A percentile compares a stretch with the other conserved stretches of the same genome.
Evolutionary conservation across 176 grass and related monocot species (phyloP).

Genomic region (Eragrostis nindensis): DNA sequence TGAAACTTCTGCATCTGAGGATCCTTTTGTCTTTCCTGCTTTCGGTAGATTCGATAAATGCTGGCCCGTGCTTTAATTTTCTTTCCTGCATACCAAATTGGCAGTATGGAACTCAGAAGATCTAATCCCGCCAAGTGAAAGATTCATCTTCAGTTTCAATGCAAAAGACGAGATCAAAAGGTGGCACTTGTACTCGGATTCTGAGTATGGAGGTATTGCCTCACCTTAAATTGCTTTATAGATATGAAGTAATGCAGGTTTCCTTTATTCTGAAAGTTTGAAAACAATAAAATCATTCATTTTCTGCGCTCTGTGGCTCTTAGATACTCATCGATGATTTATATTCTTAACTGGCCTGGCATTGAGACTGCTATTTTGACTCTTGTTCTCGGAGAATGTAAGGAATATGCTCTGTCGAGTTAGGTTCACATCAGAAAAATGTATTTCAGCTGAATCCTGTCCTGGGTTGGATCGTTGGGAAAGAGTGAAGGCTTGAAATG

Average conservation of each 20-base stretch:
- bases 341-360: neutral
- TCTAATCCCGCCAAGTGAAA: conserved; percentile 82
- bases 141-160: conserved; percentile 78
- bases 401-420: neutral
- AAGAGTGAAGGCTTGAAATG: no score
- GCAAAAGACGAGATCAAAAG: conserved; percentile 85
- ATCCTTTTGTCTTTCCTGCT: neutral
- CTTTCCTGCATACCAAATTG: conserved; percentile 29
- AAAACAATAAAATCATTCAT: conserved; percentile 10
- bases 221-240: neutral
- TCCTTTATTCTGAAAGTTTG: conserved; percentile 11
- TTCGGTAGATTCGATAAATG: neutral
- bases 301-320: neutral
- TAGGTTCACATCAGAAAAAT: neutral
- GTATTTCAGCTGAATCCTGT: neutral
- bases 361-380: neutral
- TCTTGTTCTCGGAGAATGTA: conserved; percentile 18
- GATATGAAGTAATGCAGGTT: neutral
- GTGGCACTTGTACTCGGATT: conserved; percentile 94
- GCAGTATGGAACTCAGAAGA: conserved; percentile 83
- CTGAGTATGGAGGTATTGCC: conserved; percentile 82
- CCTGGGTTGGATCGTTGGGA: no score
- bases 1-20: neutral
- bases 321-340: conserved; percentile 15
- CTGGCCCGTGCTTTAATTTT: neutral